Conservation (phyloP, 768 basidiomycete genomes). For the Mrakia blollopis region DNA sequence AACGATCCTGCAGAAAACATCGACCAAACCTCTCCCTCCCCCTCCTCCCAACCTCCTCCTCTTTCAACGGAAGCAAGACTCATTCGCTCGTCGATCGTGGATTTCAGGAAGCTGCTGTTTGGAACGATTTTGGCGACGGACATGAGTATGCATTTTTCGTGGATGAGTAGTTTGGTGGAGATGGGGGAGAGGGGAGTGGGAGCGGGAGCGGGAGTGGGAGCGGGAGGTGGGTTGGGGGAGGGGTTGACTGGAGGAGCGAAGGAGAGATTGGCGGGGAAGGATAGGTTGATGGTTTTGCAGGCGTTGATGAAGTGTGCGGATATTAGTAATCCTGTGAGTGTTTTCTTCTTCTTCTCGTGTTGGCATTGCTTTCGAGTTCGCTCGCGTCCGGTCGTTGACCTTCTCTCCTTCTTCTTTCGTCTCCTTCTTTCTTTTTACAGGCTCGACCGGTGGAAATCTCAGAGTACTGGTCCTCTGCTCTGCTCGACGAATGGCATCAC, state of each 20-base stretch:
- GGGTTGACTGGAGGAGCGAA: background rate
- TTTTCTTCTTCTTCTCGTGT: background rate
- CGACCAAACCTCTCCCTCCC: background rate
- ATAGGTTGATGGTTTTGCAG: slow-evolving; percentile 73
- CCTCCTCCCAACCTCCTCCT: background rate
- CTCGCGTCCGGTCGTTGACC: background rate
- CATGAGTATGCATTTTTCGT: slow-evolving; percentile 82
- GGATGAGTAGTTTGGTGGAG: slow-evolving; percentile 63
- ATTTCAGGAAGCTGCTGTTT: slow-evolving; percentile 68
- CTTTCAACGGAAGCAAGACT: background rate
- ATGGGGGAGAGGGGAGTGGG: slow-evolving; percentile 45
- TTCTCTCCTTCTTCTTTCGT: background rate
- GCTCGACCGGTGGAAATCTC: slow-evolving; percentile 88
- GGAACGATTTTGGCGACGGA: slow-evolving; percentile 87
- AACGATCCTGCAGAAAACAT: background rate
- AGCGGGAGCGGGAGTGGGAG: background rate
- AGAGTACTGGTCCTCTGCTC: slow-evolving; percentile 82
- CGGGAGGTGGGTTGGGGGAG: background rate
- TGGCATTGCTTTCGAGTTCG: background rate
- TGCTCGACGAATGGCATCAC: slow-evolving; percentile 83
- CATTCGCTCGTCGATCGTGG: slow-evolving; percentile 12
- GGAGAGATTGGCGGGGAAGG: slow-evolving; percentile 37
- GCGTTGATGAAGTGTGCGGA: slow-evolving; percentile 95
- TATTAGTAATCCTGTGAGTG: slow-evolving; percentile 91
- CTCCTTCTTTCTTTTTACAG: slow-evolving; percentile 47